A percentile compares a stretch with the other conserved stretches of the same genome.
These are phyloP conservation scores for Dichotomopilus funicola DNA, from an alignment of 2,329 filamentous ascomycete species.

Conservation along the genomic window DNA sequence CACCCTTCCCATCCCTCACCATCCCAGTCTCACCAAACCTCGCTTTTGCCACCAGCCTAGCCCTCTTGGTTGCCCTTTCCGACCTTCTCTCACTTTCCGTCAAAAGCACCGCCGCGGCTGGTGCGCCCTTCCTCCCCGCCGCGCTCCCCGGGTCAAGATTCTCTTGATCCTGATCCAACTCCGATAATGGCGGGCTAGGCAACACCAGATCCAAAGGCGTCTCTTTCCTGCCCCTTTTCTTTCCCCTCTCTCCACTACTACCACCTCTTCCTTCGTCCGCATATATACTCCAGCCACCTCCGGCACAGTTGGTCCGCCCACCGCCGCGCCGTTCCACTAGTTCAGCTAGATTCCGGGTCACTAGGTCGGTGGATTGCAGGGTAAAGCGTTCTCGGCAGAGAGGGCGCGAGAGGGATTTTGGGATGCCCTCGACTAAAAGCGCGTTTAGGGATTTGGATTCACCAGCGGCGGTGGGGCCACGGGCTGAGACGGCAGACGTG, in stretches of 20 bases:
- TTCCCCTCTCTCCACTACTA: background rate
- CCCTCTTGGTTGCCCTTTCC: conserved; percentile 46
- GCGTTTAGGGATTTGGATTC: conserved; percentile 61
- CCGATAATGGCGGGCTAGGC: conserved; percentile 36
- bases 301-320: conserved; percentile 62
- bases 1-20: conserved; percentile 50
- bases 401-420: conserved; percentile 72
- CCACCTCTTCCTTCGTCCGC: conserved; percentile 45
- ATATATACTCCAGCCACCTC: conserved; percentile 76
- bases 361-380: conserved; percentile 60
- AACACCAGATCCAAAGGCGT: conserved; percentile 46
- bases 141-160: conserved; percentile 23
- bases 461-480: conserved; percentile 23
- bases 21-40: conserved; percentile 62
- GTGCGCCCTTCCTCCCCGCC: conserved; percentile 18
- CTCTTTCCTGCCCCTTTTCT: conserved; percentile 33
- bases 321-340: conserved; percentile 64
- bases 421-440: conserved; percentile 70
- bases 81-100: conserved; percentile 27
- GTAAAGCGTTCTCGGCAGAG: conserved; percentile 64
- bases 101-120: conserved; percentile 11
- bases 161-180: conserved; percentile 15
- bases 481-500: background rate
- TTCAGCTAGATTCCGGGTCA: conserved; percentile 63
- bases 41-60: conserved; percentile 55